A percentile compares a stretch with the other conserved stretches of the same genome.
phyloP scores from a whole-genome alignment of 495 filamentous ascomycete species.

The Neohortaea acidophila region DNA sequence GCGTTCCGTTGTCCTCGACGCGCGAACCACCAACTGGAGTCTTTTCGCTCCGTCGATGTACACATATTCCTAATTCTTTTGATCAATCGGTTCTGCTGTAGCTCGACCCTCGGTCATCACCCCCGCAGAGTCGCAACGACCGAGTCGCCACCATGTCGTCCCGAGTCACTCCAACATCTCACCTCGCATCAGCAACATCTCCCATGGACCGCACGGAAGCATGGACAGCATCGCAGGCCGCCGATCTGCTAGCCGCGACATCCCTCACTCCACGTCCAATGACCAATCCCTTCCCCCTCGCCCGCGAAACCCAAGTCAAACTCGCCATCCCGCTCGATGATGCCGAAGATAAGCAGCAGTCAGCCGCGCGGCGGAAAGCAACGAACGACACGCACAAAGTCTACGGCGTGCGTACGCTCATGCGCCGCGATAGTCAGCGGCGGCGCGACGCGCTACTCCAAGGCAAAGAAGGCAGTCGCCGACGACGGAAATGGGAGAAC shows the following conservation, averaged over 20 bases:
- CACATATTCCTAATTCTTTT: too few relatives aligned
- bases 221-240: slow-evolving; percentile 14
- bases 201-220: slow-evolving; percentile 17
- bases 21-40: too few relatives aligned
- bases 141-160: too few relatives aligned
- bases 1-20: too few relatives aligned
- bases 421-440: slow-evolving; percentile 46
- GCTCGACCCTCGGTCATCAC: too few relatives aligned
- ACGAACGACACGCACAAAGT: slow-evolving; percentile 10
- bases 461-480: slow-evolving; percentile 81
- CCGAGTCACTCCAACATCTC: too few relatives aligned
- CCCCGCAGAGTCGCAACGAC: too few relatives aligned
- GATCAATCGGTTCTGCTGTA: too few relatives aligned
- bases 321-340: slow-evolving; percentile 31
- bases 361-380: background rate
- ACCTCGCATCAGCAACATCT: slow-evolving; percentile 3
- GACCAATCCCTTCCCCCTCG: background rate
- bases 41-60: too few relatives aligned
- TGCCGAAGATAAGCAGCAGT: background rate
- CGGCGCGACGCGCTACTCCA: slow-evolving; percentile 67
- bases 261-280: too few relatives aligned
- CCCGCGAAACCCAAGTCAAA: slow-evolving; percentile 21
- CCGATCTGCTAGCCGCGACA: slow-evolving; percentile 7
- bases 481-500: slow-evolving; percentile 88
- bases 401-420: slow-evolving; percentile 20